Evolutionary conservation across 108 stramenopile genomes (phyloP), one percentile per base, ranked within the genome.

Genomic region (Cyclostephanos tholiformis): DNA sequence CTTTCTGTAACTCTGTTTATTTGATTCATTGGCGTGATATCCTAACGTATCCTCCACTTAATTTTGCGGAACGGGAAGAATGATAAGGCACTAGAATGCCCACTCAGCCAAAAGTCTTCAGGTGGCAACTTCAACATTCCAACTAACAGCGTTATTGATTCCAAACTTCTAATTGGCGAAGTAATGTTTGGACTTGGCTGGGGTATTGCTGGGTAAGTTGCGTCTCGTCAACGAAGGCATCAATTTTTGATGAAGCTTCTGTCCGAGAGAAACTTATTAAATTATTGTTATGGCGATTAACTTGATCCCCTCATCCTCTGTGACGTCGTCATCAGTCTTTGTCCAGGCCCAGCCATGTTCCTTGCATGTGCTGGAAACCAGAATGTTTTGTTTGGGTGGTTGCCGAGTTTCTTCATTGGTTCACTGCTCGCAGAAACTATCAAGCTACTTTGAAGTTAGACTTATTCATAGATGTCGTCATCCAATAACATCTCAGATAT

Each of bases 261-360:
- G n/a, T n/a, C n/a, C n/a, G n/a, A n/a, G n/a, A n/a, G n/a, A n/a
- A n/a, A n/a, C n/a, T n/a, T n/a, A n/a, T n/a, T n/a, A n/a, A n/a
- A n/a, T n/a, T n/a, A n/a, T n/a, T n/a, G n/a, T n/a, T n/a, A n/a
- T n/a, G n/a, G n/a, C n/a, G n/a, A n/a, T n/a, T n/a, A n/a, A n/a
- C n/a, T n/a, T n/a, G n/a, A n/a, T n/a, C n/a, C n/a, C n/a, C n/a
- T n/a, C n/a, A n/a, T n/a, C n/a, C n/a, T n/a, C n/a, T n/a, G n/a
- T n/a, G n/a, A n/a, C n/a, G n/a, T n/a, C n/a, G n/a, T n/a, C n/a
- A n/a, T n/a, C n/a, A n/a, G n/a, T n/a, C 50, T 82, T 2, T 88
- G 87, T 55, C 87, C 87, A 14, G 87, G 87, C n/a, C 87, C 87
- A 4, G 87, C 87, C 23, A 70, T 88, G 78, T 75, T 79, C 53